Percentiles rank a stretch among this genome's conserved stretches.
Evolutionary conservation across 768 basidiomycete genomes (phyloP).

Genomic region (Mycena amicta): DNA sequence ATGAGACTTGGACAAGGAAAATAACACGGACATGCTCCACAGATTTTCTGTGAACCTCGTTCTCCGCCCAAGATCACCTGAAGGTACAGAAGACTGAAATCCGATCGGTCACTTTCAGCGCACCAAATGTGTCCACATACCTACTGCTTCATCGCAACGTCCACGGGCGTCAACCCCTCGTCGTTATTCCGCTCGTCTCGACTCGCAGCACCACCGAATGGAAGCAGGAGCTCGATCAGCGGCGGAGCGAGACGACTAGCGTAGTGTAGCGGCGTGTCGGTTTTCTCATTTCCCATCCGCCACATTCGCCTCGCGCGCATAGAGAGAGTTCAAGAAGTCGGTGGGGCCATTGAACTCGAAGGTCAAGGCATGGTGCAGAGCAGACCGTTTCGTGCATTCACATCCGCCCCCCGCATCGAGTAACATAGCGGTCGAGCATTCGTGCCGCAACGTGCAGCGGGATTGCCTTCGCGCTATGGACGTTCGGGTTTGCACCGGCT

Average conservation of each 20-base stretch:
- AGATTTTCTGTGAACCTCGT: too few relatives aligned
- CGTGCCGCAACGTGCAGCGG: background rate
- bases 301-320: background rate
- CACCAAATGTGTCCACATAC: too few relatives aligned
- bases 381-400: background rate
- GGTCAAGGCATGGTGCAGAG: background rate
- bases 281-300: background rate
- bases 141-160: background rate
- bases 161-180: background rate
- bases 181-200: background rate
- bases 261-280: background rate
- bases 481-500: background rate
- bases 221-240: background rate
- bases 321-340: background rate
- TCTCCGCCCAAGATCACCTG: too few relatives aligned
- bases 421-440: background rate
- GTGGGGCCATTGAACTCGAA: background rate
- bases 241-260: background rate
- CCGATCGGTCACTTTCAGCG: too few relatives aligned
- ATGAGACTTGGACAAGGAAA: too few relatives aligned
- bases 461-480: background rate
- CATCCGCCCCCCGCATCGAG: background rate
- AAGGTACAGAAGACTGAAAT: too few relatives aligned
- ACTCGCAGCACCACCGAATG: background rate
- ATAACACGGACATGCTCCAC: too few relatives aligned